These are phyloP conservation scores for Suhomyces bribrorum DNA, from an alignment of 1,139 yeast genomes.

Conservation along the genomic window DNA sequence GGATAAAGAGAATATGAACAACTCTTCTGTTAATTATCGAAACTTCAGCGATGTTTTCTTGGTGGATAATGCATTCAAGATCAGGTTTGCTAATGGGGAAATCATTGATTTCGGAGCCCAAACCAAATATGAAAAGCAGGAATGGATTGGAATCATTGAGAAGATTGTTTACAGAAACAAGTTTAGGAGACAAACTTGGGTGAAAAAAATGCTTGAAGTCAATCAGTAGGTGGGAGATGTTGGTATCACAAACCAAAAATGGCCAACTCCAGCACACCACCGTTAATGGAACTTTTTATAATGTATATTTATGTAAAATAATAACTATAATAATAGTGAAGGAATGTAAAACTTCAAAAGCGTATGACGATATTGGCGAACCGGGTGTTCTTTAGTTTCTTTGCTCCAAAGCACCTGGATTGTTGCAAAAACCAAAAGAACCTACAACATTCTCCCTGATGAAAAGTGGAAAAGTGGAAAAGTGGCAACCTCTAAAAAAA, in stretches of 20 bases:
- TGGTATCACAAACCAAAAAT: too few relatives aligned
- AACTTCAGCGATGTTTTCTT: conserved; percentile 65
- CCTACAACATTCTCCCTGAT: too few relatives aligned
- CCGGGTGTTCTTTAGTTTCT: background rate
- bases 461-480: too few relatives aligned
- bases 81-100: conserved; percentile 68
- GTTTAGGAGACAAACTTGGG: conserved; percentile 72
- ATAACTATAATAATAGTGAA: conserved; percentile 1
- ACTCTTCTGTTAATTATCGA: conserved; percentile 41
- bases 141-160: conserved; percentile 59
- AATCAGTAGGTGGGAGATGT: background rate
- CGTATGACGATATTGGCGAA: too few relatives aligned
- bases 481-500: too few relatives aligned
- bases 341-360: too few relatives aligned
- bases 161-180: conserved; percentile 54
- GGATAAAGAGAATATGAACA: conserved; percentile 42
- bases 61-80: conserved; percentile 63
- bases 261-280: background rate
- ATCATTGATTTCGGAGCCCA: conserved; percentile 71
- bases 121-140: conserved; percentile 49
- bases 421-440: too few relatives aligned
- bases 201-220: conserved; percentile 43
- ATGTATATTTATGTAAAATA: conserved; percentile 10
- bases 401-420: too few relatives aligned
- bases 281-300: background rate